Base-by-base conservation (phyloP, 2,329 filamentous ascomycete species). In the Fusarium anthophilum region DNA sequence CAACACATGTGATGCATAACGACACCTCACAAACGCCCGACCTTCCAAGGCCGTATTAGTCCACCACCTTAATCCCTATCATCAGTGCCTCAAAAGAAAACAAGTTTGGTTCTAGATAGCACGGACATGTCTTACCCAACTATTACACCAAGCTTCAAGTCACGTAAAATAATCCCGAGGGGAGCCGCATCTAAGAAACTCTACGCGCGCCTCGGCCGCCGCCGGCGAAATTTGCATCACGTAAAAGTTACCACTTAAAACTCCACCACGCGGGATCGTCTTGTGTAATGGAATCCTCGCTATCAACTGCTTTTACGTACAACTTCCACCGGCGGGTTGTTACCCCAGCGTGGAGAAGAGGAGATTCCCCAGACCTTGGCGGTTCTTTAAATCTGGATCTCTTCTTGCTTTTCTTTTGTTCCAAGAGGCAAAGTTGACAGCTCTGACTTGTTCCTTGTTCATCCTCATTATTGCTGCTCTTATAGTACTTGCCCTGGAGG, bases 321-420 rank as follows among this genome's bases (percentile, higher is more conserved):
- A 55, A 56, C 60, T 37, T 41, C 64, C 0, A 37, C 51, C 3
- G 43, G 57, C 6, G 30, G 48, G 12, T 15, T 26, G 3, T 32
- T 58, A 32, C 60, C 41, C 60, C 60, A 47, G 53, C 60, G 53
- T 63, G 60, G 60, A 63, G 60, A 63, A 59, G 35, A 39, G 60
- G 50, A 56, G 39, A 14, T 53, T 68, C 65, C 65, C 65, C 65
- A 68, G 65, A 68, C 39, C 65, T 68, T 68, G 65, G 65, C 65
- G 24, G 12, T 38, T 30, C 32, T 39, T 63, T 50, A 54, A 28
- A 28, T 5, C 3, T 45, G 1, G 41, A n/a, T 20, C 20, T 15
- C 9, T 14, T 17, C 44, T 35, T 30, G 26, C 60, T 39, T 39
- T 44, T 44, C 24, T 20, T 14, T 26, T n/a, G 8, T 30, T 2